Evolutionary conservation across 2,329 filamentous ascomycete genomes (phyloP), one percentile per base, ranked within the genome.

Genomic region (Monosporascus ibericus): DNA sequence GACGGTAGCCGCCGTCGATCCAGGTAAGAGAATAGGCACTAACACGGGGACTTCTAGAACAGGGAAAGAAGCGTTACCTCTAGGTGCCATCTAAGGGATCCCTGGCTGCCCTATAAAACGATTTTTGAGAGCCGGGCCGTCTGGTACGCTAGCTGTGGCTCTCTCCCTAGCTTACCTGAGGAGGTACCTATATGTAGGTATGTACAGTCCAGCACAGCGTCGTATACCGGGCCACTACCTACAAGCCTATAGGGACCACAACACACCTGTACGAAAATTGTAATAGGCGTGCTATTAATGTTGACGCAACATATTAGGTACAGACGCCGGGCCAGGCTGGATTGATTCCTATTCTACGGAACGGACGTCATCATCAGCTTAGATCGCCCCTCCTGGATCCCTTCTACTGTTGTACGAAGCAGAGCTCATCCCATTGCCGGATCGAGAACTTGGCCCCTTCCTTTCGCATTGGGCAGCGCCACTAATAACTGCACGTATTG

Each of bases 301-400:
- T 42, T 46, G 24, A 46, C 22, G 24, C 24, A 46, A 27, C 42
- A 17, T n/a, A 40, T 18, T 18, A 40, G 38, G 18, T 40, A 18
- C 38, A 40, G 18, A 18, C 6, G 6, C 18, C 17, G n/a, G 6
- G 39, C 20, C 39, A 1, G n/a, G 2, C 39, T 20, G 18, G 18
- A 42, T 42, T 20, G 39, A 42, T 42, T 34, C 30, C 11, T 2
- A 59, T 55, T 56, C 55, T 56, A 52, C 52, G 52, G 55, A 52
- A 44, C 44, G 52, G 58, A 60, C 58, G 58, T 60, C 58, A 60
- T 60, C 51, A 46, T 15, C 46, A 38, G 24, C 30, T 8, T 18
- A 36, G 46, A 48, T 48, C 42, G 47, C 37, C 42, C 8, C 47
- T 36, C 39, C 44, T 48, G 34, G 48, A 52, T 51, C 52, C 22